Base-by-base conservation (phyloP, 352 stramenopile species). In the Halophytophthora batemanensis region DNA sequence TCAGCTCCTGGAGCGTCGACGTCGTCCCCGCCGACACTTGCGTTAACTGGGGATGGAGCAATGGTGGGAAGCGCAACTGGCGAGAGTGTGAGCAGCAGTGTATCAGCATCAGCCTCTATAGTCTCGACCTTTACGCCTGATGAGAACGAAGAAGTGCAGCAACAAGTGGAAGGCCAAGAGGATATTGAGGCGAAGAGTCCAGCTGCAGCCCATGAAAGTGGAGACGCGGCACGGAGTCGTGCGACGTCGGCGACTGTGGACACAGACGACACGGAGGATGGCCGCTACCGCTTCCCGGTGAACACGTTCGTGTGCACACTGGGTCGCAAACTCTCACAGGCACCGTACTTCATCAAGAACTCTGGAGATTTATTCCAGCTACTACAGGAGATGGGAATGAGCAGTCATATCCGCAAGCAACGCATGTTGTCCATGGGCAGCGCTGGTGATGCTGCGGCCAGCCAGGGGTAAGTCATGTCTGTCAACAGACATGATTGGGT, bases 291-390 rank as follows among this genome's bases (percentile, higher is more conserved):
- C 25, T 90, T 90, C 53, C 83, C 83, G 2, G 80, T 93, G 6
- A 90, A 91, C 36, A 91, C 83, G 3, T 93, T 93, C 46, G 82
- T 91, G 35, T 93, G 83, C 62, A 93, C 82, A 3, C 61, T 93
- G 29, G 80, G 83, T 5, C 71, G 82, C 34, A 93, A 93, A 49
- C 64, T 90, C 14, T 90, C 77, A 13, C 83, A 93, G 51, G 83
- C 83, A 35, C 82, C 83, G 6, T 93, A 93, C 58, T 93, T 73
- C 57, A 90, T 93, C 62, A 92, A 92, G 67, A 92, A 92, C 53
- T 90, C 82, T 14, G 82, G 78, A 2, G 82, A 92, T 74, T 63
- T 92, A 50, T 90, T 87, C 51, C 82, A 92, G 55, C 51, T 92
- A 17, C 53, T 92, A 45, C 82, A 92, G 52, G 82, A 92, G 34